Evolutionary conservation across 768 basidiomycete genomes (phyloP).

Genomic region (Tricholoma hemisulphureum): DNA sequence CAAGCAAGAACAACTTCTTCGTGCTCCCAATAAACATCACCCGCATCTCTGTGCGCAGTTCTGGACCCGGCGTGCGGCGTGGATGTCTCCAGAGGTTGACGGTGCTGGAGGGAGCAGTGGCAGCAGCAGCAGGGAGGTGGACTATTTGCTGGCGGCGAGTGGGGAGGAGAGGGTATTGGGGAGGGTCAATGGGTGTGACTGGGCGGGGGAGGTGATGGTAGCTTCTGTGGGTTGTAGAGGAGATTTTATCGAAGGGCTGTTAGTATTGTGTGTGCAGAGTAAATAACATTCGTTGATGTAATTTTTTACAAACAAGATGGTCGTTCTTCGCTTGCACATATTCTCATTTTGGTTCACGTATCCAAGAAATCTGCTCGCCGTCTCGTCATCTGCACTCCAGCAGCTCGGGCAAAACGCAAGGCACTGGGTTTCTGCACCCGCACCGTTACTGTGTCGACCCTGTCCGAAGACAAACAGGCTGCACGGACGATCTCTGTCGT

Average conservation of each 20-base stretch:
- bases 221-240: slow-evolving; percentile 22
- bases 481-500: slow-evolving; percentile 44
- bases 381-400: slow-evolving; percentile 62
- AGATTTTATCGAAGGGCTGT: too few species aligned
- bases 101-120: slow-evolving; percentile 28
- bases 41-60: slow-evolving; percentile 74
- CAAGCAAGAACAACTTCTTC: slow-evolving; percentile 75
- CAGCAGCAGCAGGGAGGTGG: slow-evolving; percentile 41
- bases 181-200: slow-evolving; percentile 71
- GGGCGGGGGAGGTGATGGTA: slow-evolving; percentile 36
- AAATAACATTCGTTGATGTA: too few species aligned
- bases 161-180: slow-evolving; percentile 78
- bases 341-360: too few species aligned
- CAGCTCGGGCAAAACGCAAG: slow-evolving; percentile 61
- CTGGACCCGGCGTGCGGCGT: slow-evolving; percentile 50
- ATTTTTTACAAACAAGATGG: too few species aligned
- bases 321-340: too few species aligned
- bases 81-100: slow-evolving; percentile 34
- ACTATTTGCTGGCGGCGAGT: slow-evolving; percentile 65
- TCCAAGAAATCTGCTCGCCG: slow-evolving; percentile 23
- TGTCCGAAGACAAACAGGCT: slow-evolving; percentile 32
- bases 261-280: too few species aligned
- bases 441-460: slow-evolving; percentile 44
- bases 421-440: slow-evolving; percentile 71
- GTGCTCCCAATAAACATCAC: slow-evolving; percentile 82